Base-by-base conservation (phyloP, 129 eudicot genomes). In the Escallonia rubra region DNA sequence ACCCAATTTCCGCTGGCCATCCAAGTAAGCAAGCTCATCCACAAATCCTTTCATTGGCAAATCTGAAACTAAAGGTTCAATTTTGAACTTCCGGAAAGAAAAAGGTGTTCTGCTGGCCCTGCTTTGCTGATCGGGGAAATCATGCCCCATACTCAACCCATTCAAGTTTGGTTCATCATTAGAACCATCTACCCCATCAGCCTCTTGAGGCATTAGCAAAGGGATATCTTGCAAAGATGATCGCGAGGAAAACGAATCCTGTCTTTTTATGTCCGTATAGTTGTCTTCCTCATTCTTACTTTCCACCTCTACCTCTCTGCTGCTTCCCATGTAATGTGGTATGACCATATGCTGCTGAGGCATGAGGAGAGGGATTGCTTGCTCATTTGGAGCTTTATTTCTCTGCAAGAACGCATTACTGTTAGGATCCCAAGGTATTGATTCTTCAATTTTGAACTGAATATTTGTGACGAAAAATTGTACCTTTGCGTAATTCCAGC, bases 311-410 rank as follows among this genome's bases (percentile, higher is more conserved):
- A 57, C 72, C 64, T 82, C 95, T 70, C 65, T 61, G 64, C 44
- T 78, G 53, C 64, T 75, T 34, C 92, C 96, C 92, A 93, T 67
- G 77, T 93, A 93, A 81, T 93, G 98, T 13, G 98, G 98, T 72
- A 93, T 93, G 14, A 93, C 98, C 96, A 89, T 93, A 85, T 93
- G 98, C 59, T 93, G 98, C 69, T 93, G 98, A 74, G 98, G 98
- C 87, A 93, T 83, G 44, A 93, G 96, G 15, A 93, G 74, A 23
- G 98, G 98, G 70, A 93, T 93, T 66, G 95, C 83, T 78, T 86
- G 95, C 70, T 93, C 98, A 79, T 89, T 80, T 14, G 96, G 96
- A 80, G 98, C 98, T 80, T 93, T 93, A 63, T 79, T 93, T 82
- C 98, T 93, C 98, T 93, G 86, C 59, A 72, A 78, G 10, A 76